Evolutionary conservation across 805 yeast species (phyloP).

Genomic region (Yamadazyma scolyti): DNA sequence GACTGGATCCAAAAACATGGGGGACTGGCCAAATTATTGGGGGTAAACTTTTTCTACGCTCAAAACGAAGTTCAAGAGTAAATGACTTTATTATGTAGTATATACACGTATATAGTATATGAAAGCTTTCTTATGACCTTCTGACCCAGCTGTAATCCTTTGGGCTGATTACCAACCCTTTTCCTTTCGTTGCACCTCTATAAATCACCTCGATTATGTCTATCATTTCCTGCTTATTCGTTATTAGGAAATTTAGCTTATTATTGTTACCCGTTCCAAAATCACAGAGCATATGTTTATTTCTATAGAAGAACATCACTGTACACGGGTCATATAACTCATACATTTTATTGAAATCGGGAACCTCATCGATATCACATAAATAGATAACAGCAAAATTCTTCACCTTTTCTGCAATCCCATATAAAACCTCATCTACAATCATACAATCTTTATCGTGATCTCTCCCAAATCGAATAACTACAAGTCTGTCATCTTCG

Average conservation of each 20-base stretch:
- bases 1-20: conserved; percentile 67
- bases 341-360: conserved; percentile 86
- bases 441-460: conserved; percentile 74
- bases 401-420: conserved; percentile 76
- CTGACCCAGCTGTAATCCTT: conserved; percentile 50
- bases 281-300: conserved; percentile 97
- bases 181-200: conserved; percentile 89
- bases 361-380: conserved; percentile 85
- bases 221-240: conserved; percentile 82
- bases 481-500: conserved; percentile 85
- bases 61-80: conserved; percentile 41
- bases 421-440: conserved; percentile 83
- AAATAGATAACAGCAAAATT: conserved; percentile 86
- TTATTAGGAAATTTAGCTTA: conserved; percentile 74
- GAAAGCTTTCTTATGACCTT: conserved; percentile 5
- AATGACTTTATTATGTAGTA: background rate
- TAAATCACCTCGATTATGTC: conserved; percentile 88
- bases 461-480: conserved; percentile 85
- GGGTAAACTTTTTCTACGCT: conserved; percentile 83
- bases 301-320: conserved; percentile 88
- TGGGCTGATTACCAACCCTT: conserved; percentile 87
- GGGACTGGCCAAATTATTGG: conserved; percentile 55
- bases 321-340: conserved; percentile 88
- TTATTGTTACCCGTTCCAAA: conserved; percentile 98
- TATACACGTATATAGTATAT: background rate